phyloP scores from a whole-genome alignment of 2,329 filamentous ascomycete species.

The Fusarium coffeatum region DNA sequence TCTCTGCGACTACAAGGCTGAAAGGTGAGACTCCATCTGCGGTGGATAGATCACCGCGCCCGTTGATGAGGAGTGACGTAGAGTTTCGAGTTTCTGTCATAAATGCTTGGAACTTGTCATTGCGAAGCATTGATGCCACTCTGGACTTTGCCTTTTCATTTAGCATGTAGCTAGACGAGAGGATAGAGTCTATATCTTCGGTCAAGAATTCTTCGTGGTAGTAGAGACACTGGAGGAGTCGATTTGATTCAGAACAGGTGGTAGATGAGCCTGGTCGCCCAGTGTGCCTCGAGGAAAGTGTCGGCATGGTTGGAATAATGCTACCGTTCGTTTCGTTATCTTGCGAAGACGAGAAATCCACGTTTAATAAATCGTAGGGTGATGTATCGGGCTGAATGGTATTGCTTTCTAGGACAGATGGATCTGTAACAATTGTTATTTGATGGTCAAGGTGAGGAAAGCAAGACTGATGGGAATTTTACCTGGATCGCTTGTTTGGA shows the following conservation, averaged over 20 bases:
- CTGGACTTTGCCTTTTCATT: background rate
- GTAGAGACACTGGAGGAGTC: background rate
- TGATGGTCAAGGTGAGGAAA: too few species aligned
- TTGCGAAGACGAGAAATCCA: accelerated
- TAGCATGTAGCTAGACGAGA: background rate
- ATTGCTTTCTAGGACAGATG: accelerated
- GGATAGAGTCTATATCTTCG: background rate
- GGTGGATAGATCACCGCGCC: background rate
- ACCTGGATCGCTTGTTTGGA: background rate
- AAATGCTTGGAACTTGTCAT: background rate
- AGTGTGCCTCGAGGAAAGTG: background rate
- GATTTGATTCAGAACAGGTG: background rate
- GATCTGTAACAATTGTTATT: background rate
- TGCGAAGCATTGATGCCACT: background rate
- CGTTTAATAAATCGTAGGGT: background rate
- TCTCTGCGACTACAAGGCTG: background rate
- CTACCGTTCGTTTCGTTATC: background rate
- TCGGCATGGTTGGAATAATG: background rate
- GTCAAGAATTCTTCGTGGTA: background rate
- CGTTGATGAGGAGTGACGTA: background rate
- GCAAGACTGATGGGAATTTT: too few species aligned
- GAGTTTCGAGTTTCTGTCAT: background rate
- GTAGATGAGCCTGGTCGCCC: background rate
- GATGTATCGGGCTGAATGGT: accelerated
- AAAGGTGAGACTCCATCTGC: background rate